Conservation (phyloP, 129 eudicot species). For the Solidago caesia region DNA sequence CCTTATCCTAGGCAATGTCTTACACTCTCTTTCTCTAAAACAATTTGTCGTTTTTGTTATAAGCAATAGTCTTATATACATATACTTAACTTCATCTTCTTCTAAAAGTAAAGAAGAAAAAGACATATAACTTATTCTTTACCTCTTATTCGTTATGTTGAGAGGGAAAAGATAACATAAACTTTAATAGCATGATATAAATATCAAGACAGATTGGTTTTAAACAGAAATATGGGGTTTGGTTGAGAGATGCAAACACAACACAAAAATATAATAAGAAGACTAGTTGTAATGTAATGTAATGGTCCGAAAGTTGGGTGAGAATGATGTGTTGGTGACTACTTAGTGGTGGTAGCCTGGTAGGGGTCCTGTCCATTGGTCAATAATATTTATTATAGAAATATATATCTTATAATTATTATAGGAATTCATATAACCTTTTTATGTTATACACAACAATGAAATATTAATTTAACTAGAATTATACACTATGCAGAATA, state of each 20-base stretch:
- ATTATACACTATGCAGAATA: too few relatives aligned
- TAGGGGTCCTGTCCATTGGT: neutral
- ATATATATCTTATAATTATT: neutral
- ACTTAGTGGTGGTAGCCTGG: constrained; percentile 1
- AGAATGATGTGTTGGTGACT: constrained; percentile 18
- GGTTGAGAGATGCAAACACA: constrained; percentile 8
- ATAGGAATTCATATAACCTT: too few relatives aligned
- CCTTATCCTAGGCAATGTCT: neutral
- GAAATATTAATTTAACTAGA: too few relatives aligned
- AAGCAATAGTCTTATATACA: neutral
- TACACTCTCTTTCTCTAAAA: neutral
- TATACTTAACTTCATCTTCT: neutral
- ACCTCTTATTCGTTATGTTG: constrained; percentile 2
- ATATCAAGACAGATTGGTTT: neutral
- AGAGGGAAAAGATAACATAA: constrained; percentile 1
- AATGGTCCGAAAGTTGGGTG: constrained; percentile 11
- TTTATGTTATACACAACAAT: too few relatives aligned
- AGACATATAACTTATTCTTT: neutral
- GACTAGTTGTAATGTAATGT: neutral
- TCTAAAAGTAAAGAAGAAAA: neutral
- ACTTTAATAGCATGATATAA: neutral
- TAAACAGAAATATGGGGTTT: neutral
- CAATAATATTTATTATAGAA: neutral
- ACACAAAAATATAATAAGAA: neutral
- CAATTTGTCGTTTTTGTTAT: constrained; percentile 12